These are phyloP conservation scores for Trametes sp. DNA, from an alignment of 1,284 basidiomycete species.

Conservation along the genomic window DNA sequence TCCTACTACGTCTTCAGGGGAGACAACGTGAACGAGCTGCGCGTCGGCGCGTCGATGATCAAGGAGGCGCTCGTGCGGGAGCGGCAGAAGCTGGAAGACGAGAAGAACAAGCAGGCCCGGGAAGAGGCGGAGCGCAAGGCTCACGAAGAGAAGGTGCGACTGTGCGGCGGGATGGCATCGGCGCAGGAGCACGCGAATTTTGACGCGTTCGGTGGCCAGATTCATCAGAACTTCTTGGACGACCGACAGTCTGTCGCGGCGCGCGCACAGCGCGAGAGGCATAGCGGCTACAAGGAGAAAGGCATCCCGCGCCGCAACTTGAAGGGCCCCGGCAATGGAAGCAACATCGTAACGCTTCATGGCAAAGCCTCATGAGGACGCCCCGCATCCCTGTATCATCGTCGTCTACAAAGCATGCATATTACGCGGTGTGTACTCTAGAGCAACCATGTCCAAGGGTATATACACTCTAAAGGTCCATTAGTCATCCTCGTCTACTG, in stretches of 20 bases:
- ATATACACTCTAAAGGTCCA: background rate
- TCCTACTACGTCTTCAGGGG: conserved; percentile 69
- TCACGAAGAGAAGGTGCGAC: conserved; percentile 10
- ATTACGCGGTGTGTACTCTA: too few species aligned
- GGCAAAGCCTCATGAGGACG: background rate
- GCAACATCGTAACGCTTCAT: conserved; percentile 15
- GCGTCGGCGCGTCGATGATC: conserved; percentile 66
- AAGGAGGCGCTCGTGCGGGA: conserved; percentile 65
- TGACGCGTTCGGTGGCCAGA: conserved; percentile 5
- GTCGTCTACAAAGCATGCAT: too few species aligned
- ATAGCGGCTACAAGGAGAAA: conserved; percentile 6
- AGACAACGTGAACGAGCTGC: conserved; percentile 57
- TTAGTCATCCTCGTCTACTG: conserved; percentile 13
- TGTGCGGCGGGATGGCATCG: too few species aligned
- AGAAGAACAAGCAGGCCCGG: conserved; percentile 3
- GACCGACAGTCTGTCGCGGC: conserved; percentile 25
- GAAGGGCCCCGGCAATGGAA: background rate
- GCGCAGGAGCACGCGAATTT: background rate
- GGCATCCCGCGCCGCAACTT: conserved; percentile 17
- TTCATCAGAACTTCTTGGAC: conserved; percentile 15
- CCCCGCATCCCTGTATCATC: too few species aligned
- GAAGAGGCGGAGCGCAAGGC: conserved; percentile 13
- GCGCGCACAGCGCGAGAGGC: conserved; percentile 21
- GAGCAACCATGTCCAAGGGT: background rate
- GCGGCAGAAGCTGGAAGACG: conserved; percentile 51